These are phyloP conservation scores for Serendipita vermifera DNA, from an alignment of 768 basidiomycete species.

Conservation along the genomic window DNA sequence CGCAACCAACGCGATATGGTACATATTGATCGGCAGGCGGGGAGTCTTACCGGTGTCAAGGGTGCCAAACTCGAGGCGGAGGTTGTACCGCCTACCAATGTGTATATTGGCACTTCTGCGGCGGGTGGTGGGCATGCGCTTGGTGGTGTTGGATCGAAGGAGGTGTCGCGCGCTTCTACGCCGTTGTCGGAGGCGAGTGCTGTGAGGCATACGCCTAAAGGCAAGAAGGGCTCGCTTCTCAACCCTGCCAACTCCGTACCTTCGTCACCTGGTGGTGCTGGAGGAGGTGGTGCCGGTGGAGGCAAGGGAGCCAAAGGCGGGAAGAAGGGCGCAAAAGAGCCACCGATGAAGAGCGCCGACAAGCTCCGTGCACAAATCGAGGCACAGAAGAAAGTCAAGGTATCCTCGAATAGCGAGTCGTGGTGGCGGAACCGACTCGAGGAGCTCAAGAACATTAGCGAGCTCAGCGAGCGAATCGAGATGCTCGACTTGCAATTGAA, in stretches of 20 bases:
- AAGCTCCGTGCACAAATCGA: constrained; percentile 34
- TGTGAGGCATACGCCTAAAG: too few relatives aligned
- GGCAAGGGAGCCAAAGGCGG: constrained; percentile 12
- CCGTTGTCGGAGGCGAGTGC: too few relatives aligned
- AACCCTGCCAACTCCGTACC: too few relatives aligned
- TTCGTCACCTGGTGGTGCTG: not conserved
- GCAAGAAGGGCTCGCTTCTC: too few relatives aligned
- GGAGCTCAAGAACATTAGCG: constrained; percentile 24
- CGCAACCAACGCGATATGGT: constrained; percentile 47
- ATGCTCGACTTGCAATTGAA: constrained; percentile 26
- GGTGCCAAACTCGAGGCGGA: constrained; percentile 41
- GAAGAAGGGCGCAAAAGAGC: constrained; percentile 22
- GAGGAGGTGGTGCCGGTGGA: constrained; percentile 9
- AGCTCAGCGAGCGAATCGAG: constrained; percentile 24
- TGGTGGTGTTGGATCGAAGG: not conserved
- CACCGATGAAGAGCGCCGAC: constrained; percentile 27
- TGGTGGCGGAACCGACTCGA: constrained; percentile 46
- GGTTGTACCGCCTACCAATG: constrained; percentile 33
- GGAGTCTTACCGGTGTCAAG: constrained; percentile 49
- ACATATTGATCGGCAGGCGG: constrained; percentile 42
- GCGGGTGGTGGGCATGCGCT: not conserved
- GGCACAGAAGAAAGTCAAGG: constrained; percentile 32
- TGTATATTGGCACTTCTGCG: not conserved
- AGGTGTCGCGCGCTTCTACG: not conserved
- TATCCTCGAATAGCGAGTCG: constrained; percentile 26